Evolutionary conservation across 768 basidiomycete genomes (phyloP), one percentile per base, ranked within the genome.

Genomic region (Trametes gibbosa): DNA sequence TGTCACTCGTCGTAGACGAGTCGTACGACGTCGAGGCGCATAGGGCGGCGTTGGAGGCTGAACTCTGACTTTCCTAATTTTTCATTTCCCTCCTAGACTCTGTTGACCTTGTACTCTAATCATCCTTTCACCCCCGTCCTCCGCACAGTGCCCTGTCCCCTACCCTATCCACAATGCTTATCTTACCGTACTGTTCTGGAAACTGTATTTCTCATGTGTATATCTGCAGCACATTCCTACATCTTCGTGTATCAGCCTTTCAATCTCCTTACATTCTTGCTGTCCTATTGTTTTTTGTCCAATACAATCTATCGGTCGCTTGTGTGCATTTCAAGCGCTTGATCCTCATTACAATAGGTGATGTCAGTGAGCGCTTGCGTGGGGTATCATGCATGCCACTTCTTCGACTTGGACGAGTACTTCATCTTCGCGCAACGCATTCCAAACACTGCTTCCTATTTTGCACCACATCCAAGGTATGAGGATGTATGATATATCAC

Each of bases 1-100:
- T 58, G 2, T 52, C 50, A 13, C 57, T 58, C 2, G 50, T 46
- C 1, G 41, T 46, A n/a, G 57, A 58, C 34, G 43, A 51, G 17
- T 58, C 57, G 25, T 58, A 45, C 50, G 50, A 58, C 50, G 57
- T 52, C 3, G 24, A 46, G 17, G 41, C 41, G 17, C 56, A 58
- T 16, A 10, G 45, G 7, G 40, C 48, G 12, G 24, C 27, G 10
- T 21, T 56, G 16, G 29, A 47, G 5, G 23, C 40, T 5, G 37
- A 17, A 2, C 12, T 42, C 7, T 50, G 13, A 39, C 35, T 9
- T 34, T 9, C 37, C 37, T 4, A 14, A 32, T 32, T 47, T 35
- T 19, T 3, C 29, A 6, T 17, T 2, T 19, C 32, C 13, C 16
- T 35, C 35, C 25, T 29, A 16, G 10, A 27, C 8, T 32, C 47